A percentile compares a stretch with the other conserved stretches of the same genome.
Conservation (phyloP, 352 stramenopile genomes). For the Poterioochromonas sp. region DNA sequence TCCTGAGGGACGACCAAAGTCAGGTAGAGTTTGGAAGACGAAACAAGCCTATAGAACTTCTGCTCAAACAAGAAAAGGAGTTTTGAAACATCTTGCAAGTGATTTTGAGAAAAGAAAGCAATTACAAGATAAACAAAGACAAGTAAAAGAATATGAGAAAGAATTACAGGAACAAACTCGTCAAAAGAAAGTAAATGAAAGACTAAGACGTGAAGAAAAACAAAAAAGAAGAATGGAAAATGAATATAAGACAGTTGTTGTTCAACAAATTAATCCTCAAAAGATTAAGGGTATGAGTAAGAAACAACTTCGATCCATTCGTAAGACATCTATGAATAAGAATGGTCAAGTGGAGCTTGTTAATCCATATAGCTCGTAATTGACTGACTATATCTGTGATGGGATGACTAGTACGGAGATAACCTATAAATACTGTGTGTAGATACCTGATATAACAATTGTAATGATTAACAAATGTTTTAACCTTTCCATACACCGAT, state of each 20-base stretch:
- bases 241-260: constrained; percentile 19
- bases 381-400: no score
- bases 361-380: no score
- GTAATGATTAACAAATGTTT: no score
- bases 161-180: not conserved
- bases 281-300: constrained; percentile 29
- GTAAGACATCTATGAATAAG: constrained; percentile 22
- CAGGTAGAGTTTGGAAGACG: constrained; percentile 14
- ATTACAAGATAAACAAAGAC: not conserved
- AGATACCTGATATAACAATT: no score
- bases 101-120: not conserved
- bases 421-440: no score
- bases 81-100: not conserved
- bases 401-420: no score
- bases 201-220: not conserved
- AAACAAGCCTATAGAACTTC: constrained; percentile 17
- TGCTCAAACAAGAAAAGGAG: not conserved
- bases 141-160: constrained; percentile 18
- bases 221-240: constrained; percentile 10
- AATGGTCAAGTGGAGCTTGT: constrained; percentile 29
- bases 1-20: constrained; percentile 22
- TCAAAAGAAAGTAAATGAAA: not conserved
- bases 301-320: constrained; percentile 17
- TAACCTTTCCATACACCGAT: no score
- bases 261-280: constrained; percentile 24